phyloP scores from a whole-genome alignment of 306 rosid genomes.

The Cucumis hystrix region DNA sequence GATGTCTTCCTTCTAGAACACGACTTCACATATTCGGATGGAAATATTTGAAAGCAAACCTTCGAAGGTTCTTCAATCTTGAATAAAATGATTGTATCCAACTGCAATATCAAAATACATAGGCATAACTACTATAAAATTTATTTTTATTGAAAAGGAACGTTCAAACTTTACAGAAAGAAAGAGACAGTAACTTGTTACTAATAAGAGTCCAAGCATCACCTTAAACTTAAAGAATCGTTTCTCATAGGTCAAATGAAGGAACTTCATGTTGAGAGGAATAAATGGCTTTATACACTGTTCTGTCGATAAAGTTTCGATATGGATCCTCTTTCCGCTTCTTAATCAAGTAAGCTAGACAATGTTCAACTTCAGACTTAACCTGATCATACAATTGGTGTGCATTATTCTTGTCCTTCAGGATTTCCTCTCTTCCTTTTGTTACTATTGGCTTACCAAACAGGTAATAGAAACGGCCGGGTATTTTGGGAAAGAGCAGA shows the following conservation, averaged over 20 bases:
- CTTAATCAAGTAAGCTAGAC: constrained; percentile 52
- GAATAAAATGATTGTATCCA: background rate
- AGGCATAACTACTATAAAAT: background rate
- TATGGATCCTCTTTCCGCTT: constrained; percentile 88
- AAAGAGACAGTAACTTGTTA: background rate
- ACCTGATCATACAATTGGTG: constrained; percentile 58
- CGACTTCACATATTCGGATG: background rate
- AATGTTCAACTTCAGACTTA: constrained; percentile 56
- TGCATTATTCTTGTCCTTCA: constrained; percentile 53
- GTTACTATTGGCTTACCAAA: constrained; percentile 79
- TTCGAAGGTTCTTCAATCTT: background rate
- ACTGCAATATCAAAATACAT: constrained; percentile 1
- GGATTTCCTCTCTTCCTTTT: constrained; percentile 48
- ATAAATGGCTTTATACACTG: constrained; percentile 27
- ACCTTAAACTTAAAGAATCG: background rate
- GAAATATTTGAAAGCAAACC: background rate
- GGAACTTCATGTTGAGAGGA: constrained; percentile 38
- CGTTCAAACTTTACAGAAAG: background rate
- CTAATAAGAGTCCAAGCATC: background rate
- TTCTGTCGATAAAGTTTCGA: constrained; percentile 57
- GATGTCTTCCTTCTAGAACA: background rate
- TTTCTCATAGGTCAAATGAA: constrained; percentile 54
- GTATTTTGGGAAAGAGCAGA: constrained; percentile 44
- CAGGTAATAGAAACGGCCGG: constrained; percentile 73
- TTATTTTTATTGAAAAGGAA: background rate